phyloP scores from a whole-genome alignment of 176 grass and related monocot genomes.

The Thinopyrum elongatum region DNA sequence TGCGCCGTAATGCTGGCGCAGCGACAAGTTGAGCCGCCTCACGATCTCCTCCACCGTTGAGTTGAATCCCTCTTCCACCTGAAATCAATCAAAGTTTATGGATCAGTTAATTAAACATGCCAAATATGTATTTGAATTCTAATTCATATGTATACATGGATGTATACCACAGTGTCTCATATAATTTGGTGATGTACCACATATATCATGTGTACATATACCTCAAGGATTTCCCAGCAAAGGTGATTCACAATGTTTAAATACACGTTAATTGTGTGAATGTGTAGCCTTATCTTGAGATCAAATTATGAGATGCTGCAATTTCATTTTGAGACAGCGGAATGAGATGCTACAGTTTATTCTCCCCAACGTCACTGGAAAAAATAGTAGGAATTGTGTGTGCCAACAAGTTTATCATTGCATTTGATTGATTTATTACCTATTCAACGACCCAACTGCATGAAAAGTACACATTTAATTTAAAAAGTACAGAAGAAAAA shows the following conservation, averaged over 20 bases:
- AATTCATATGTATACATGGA: neutral
- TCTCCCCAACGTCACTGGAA: neutral
- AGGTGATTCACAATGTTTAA: too few species aligned
- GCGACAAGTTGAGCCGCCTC: constrained; percentile 45
- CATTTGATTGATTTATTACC: neutral
- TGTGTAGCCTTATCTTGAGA: too few species aligned
- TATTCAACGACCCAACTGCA: neutral
- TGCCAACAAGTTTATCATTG: neutral
- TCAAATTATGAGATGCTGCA: too few species aligned
- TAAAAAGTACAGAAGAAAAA: neutral
- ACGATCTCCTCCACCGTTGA: constrained; percentile 51
- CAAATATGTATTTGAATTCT: neutral
- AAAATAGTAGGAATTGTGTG: neutral
- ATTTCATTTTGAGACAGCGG: too few species aligned
- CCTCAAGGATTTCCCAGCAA: too few species aligned
- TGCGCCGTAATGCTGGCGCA: constrained; percentile 23
- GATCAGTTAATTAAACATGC: neutral
- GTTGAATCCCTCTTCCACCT: constrained; percentile 56
- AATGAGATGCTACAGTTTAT: neutral
- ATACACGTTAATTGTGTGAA: too few species aligned
- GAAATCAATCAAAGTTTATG: neutral
- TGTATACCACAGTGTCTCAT: neutral
- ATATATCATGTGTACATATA: too few species aligned
- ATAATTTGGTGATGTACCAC: neutral
- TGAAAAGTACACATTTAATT: neutral